Evolutionary conservation across 495 filamentous ascomycete species (phyloP), one percentile per base, ranked within the genome.

Genomic region (Xeromyces bisporus): DNA sequence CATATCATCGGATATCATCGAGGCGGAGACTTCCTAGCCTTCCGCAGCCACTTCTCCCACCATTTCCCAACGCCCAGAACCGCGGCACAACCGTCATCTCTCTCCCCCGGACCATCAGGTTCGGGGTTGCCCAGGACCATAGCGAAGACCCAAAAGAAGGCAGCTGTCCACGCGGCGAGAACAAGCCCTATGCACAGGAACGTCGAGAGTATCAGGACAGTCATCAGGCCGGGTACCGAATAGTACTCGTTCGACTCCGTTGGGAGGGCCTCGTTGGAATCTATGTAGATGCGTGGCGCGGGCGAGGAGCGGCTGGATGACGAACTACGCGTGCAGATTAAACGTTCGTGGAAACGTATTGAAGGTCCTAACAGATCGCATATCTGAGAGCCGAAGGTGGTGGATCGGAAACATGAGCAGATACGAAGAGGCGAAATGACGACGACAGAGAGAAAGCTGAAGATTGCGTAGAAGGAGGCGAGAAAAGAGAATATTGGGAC

Each of bases 111-210:
- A n/a, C 69, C 69, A 23, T 71, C 68, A 5, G 20, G 20, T 21
- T 21, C 20, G 21, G 70, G 71, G 43, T 75, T 69, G 1, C 73
- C 73, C 23, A 78, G 44, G 7, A 77, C 59, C 42, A 60, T 62
- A 15, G 71, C 59, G 36, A 69, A 73, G 33, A 71, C 47, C 73
- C 73, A 78, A 52, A 76, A 78, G 25, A 58, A 61, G 1, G 67
- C 73, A 0, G 71, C 63, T 0, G 63, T 65, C 73, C 73, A 78
- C 7, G 64, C 58, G 2, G 60, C 58, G 10, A 73, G 51, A 2
- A 70, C 56, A 7, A 74, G 49, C 9, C 54, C 61, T 1, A 73
- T 40, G 28, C 65, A 64, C 12, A 72, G 44, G 14, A 77, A 39
- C 0, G 72, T 67, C 3, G 69, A 68, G 12, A 73, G 37, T 0